These are phyloP conservation scores for Barnettozyma californica DNA, from an alignment of 805 yeast genomes.

Conservation along the genomic window DNA sequence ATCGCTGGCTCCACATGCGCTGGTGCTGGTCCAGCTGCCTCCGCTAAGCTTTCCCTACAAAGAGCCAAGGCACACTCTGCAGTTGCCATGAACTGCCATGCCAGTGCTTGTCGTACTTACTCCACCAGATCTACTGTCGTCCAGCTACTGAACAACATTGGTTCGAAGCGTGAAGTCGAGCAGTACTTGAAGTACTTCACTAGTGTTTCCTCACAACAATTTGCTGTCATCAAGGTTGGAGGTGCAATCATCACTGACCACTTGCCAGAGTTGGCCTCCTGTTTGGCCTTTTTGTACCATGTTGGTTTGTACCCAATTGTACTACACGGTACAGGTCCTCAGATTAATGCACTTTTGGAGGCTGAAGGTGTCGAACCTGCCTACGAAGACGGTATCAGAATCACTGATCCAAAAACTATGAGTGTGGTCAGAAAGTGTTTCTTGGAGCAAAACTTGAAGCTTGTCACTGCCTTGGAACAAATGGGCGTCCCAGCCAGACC, in stretches of 20 bases:
- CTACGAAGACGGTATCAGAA: conserved; percentile 93
- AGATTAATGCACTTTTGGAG: conserved; percentile 89
- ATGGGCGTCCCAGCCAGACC: conserved; percentile 99
- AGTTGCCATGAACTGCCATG: conserved; percentile 9
- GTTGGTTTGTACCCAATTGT: conserved; percentile 97
- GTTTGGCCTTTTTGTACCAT: conserved; percentile 92
- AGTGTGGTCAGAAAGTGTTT: conserved; percentile 92
- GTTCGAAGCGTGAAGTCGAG: conserved; percentile 96
- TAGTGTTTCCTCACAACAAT: conserved; percentile 92
- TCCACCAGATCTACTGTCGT: conserved; percentile 93
- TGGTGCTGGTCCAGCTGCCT: conserved; percentile 6
- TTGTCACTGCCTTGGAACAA: conserved; percentile 92
- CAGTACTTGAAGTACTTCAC: conserved; percentile 96
- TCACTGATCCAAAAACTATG: conserved; percentile 94
- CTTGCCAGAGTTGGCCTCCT: conserved; percentile 87
- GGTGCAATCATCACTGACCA: conserved; percentile 98
- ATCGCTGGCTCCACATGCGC: conserved; percentile 9
- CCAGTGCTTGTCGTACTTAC: conserved; percentile 26
- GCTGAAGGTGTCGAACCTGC: conserved; percentile 94
- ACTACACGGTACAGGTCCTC: conserved; percentile 98
- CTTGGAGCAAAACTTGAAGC: conserved; percentile 88
- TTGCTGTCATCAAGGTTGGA: conserved; percentile 97
- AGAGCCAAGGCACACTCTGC: conserved; percentile 7
- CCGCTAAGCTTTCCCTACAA: background rate
- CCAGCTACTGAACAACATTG: conserved; percentile 90